phyloP scores from a whole-genome alignment of 139 green algal species.

The Chlamydomonas sp. region DNA sequence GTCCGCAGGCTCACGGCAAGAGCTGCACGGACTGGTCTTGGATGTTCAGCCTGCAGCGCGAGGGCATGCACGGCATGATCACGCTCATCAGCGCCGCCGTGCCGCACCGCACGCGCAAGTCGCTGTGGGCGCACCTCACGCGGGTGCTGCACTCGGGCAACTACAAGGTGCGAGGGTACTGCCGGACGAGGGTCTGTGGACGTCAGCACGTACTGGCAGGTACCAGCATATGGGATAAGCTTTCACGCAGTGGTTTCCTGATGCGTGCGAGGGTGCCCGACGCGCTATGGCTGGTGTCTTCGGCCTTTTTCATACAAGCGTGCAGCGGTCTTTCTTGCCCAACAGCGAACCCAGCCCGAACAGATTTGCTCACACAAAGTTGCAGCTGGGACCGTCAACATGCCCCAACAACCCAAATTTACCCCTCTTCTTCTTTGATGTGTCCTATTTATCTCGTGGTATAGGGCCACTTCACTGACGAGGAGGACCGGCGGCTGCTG shows the following conservation, averaged over 20 bases:
- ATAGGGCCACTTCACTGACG: slow-evolving; percentile 67
- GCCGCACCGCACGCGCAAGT: slow-evolving; percentile 73
- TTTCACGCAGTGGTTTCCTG: too few species aligned
- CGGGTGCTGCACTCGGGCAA: slow-evolving; percentile 65
- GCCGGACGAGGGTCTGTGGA: background rate
- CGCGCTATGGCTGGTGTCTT: too few species aligned
- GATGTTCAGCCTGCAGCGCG: slow-evolving; percentile 27
- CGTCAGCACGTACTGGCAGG: background rate
- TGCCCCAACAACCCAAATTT: background rate
- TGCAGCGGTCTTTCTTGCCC: too few species aligned
- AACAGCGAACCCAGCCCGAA: too few species aligned
- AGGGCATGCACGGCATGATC: slow-evolving; percentile 52
- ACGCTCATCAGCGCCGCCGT: slow-evolving; percentile 57
- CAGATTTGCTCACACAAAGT: too few species aligned
- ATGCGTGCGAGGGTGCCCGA: background rate
- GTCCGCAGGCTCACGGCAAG: slow-evolving; percentile 23
- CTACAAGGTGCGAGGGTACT: slow-evolving; percentile 51
- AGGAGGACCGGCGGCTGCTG: slow-evolving; percentile 66
- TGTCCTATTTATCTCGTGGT: background rate
- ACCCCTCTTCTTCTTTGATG: background rate
- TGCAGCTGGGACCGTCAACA: too few species aligned
- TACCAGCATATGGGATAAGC: background rate
- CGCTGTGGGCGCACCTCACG: slow-evolving; percentile 65
- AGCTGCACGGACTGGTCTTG: slow-evolving; percentile 33
- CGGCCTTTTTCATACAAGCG: too few species aligned